Base-by-base conservation (phyloP, 257 asterid genomes). In the Avicennia marina region DNA sequence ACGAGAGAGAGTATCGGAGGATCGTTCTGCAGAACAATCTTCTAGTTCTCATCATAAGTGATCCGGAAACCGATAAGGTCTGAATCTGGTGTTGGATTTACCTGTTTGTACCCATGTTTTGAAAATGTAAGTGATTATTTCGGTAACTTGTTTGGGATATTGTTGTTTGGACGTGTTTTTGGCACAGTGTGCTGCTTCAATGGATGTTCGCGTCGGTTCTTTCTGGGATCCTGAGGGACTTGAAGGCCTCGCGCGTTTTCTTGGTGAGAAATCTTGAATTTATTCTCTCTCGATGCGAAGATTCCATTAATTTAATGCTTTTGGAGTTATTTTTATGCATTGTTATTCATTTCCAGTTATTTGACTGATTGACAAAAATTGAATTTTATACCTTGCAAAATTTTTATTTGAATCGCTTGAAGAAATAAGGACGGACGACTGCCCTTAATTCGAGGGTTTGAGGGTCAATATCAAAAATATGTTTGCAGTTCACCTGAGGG, bases 221-320 rank as follows among this genome's bases (percentile, higher is more conserved):
- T 93, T 86, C 73, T 84, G 97, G 44, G 97, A 93, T 64, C 98
- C 98, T 2, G 78, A 82, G 31, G 97, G 97, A 41, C 94, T 93
- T n/a, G 91, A 86, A 68, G 98, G 98, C 62, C 97, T 93, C 58
- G 98, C 98, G 7, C 98, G 89, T 77, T 93, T 93, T 70, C 95
- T 93, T 8, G 98, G 98, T 93, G 76, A 76, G 68, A 21, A 45
- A 47, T 36, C 13, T 36, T 36, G 41, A 11, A 5, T 36, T 36
- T 11, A 5, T 5, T 36, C n/a, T n/a, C 10, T 36, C 41, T 36
- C 10, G 41, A 11, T 11, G 2, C 13, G 13, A 36, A 2, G 3
- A 29, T 29, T 29, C 5, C 3, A 2, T 29, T 29, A 29, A 29
- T 2, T 29, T 29, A 2, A 7, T 7, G 3, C 33, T 7, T 29